Evolutionary conservation across 2,329 filamentous ascomycete species (phyloP).

Genomic region (Aspergillus brunneoviolaceus): DNA sequence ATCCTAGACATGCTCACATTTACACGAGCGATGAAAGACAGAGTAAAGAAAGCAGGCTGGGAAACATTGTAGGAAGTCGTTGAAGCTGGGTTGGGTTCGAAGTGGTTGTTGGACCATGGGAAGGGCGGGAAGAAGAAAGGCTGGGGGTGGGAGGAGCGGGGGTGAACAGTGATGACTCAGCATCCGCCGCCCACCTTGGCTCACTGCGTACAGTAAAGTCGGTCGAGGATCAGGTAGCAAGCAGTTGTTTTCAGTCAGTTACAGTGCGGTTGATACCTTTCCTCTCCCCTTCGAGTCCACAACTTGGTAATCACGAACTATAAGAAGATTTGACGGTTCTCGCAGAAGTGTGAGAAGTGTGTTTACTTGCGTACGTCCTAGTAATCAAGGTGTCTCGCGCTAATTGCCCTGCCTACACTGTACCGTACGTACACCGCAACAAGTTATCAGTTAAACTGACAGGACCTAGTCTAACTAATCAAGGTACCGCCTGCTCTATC

Average conservation of each 20-base stretch:
- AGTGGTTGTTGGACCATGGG: constrained; percentile 6
- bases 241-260: constrained; percentile 7
- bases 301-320: neutral
- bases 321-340: neutral
- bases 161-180: constrained; percentile 28
- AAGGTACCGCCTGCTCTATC: neutral
- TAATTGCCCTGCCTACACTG: neutral
- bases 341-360: neutral
- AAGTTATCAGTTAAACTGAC: constrained; percentile 22
- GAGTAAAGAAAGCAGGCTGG: constrained; percentile 5
- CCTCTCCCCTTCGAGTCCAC: neutral
- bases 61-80: constrained; percentile 15
- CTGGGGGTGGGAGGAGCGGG: constrained; percentile 15
- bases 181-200: neutral
- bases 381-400: neutral
- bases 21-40: constrained; percentile 18
- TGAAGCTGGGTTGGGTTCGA: constrained; percentile 3
- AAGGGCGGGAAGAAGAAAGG: constrained; percentile 11
- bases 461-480: neutral
- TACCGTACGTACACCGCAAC: constrained; percentile 18
- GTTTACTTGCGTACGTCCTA: neutral
- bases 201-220: neutral
- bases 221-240: constrained; percentile 14
- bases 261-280: neutral
- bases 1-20: constrained; percentile 20